Percentiles rank a stretch among this genome's conserved stretches.
phyloP scores from a whole-genome alignment of 2,329 filamentous ascomycete species.

The Fusarium sp. region DNA sequence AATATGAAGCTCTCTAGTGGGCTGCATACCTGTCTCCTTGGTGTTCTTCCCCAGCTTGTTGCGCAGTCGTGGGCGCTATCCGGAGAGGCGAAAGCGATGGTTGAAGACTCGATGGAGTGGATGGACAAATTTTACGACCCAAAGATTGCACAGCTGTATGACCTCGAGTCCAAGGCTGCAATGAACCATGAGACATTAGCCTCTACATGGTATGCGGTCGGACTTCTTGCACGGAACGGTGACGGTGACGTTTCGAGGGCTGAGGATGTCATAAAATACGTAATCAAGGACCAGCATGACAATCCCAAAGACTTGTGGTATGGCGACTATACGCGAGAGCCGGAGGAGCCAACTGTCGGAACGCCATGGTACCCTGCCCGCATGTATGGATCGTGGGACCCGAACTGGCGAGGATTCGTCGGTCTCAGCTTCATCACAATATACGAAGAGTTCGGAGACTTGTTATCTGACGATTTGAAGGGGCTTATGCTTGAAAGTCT shows the following conservation, averaged over 20 bases:
- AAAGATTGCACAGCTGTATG: conserved; percentile 20
- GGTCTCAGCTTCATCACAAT: conserved; percentile 32
- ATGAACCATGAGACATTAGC: conserved; percentile 28
- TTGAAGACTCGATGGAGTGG: conserved; percentile 33
- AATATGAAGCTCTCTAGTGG: conserved; percentile 20
- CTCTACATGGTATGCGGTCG: conserved; percentile 30
- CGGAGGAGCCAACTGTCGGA: conserved; percentile 26
- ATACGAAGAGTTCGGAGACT: conserved; percentile 25
- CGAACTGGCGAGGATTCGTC: conserved; percentile 27
- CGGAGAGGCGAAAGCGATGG: conserved; percentile 30
- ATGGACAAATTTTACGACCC: conserved; percentile 46
- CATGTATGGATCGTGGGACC: conserved; percentile 28
- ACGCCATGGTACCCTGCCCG: conserved; percentile 25
- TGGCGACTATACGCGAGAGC: conserved; percentile 24
- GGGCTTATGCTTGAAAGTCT: conserved; percentile 23
- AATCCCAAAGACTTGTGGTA: conserved; percentile 24
- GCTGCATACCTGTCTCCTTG: neutral
- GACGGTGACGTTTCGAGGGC: conserved; percentile 17
- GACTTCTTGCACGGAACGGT: conserved; percentile 24
- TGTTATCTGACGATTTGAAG: conserved; percentile 9
- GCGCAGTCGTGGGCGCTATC: conserved; percentile 11
- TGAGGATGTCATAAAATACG: conserved; percentile 21
- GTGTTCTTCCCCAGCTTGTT: neutral
- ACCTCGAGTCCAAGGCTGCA: conserved; percentile 17
- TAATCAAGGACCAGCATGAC: conserved; percentile 25